Conservation (phyloP, 345 rosid genomes). For the Aquilaria malaccensis region DNA sequence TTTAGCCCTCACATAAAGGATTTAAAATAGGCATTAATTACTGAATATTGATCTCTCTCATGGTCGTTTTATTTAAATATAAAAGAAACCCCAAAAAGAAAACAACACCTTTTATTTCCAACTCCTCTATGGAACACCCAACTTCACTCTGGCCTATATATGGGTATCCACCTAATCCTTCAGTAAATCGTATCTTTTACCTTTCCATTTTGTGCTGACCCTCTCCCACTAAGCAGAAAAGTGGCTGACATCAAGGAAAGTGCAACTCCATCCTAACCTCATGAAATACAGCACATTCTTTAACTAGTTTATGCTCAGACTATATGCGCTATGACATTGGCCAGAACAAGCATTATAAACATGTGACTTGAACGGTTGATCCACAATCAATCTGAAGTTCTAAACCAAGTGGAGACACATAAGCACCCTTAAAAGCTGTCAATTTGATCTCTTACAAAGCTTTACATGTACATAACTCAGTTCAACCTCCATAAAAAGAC, state of each 20-base stretch:
- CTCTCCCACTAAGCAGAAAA: conserved; percentile 24
- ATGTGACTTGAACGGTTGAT: conserved; percentile 14
- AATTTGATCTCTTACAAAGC: too few species aligned
- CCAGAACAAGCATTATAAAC: background rate
- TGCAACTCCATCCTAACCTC: conserved; percentile 22
- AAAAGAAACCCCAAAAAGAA: conserved; percentile 12
- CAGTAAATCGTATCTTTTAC: conserved; percentile 14
- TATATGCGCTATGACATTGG: background rate
- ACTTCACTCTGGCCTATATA: conserved; percentile 35
- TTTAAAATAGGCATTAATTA: background rate
- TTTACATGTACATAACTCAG: background rate
- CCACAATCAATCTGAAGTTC: conserved; percentile 5
- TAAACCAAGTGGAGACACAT: conserved; percentile 16
- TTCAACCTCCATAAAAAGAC: conserved; percentile 8
- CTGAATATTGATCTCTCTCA: background rate
- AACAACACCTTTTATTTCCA: conserved; percentile 17
- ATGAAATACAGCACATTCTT: conserved; percentile 12
- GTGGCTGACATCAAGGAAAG: conserved; percentile 21
- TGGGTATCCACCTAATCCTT: conserved; percentile 33
- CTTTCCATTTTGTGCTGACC: conserved; percentile 12
- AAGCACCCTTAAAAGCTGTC: background rate
- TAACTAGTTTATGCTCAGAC: conserved; percentile 5
- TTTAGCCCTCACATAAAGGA: background rate
- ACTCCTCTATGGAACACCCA: conserved; percentile 12
- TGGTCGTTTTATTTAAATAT: conserved; percentile 2